Evolutionary conservation across 163 green algal genomes (phyloP).

Genomic region (Scenedesmus sp.): DNA sequence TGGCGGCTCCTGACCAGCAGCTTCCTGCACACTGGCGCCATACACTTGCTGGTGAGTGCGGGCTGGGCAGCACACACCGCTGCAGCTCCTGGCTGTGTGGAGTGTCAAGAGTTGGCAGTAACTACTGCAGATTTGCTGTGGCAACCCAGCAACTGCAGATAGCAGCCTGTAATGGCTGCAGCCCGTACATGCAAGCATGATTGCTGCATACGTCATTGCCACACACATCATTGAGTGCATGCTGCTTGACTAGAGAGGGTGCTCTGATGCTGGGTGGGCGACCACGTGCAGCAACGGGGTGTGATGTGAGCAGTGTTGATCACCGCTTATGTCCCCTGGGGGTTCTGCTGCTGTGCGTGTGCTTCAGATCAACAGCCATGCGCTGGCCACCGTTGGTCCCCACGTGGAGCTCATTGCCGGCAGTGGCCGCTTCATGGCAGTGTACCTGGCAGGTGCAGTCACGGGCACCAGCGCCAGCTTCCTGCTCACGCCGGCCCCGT

Average conservation of each 20-base stretch:
- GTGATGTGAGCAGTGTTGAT: neutral
- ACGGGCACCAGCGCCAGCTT: conserved; percentile 74
- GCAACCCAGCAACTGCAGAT: neutral
- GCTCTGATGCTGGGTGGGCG: too few species aligned
- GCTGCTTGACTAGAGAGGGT: too few species aligned
- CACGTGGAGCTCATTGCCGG: conserved; percentile 76
- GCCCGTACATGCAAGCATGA: neutral
- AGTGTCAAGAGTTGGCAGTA: too few species aligned
- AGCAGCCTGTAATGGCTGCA: neutral
- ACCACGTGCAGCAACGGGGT: neutral
- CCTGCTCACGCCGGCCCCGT: conserved; percentile 65
- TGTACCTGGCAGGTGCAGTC: conserved; percentile 80
- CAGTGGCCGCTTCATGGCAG: conserved; percentile 67
- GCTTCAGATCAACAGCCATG: conserved; percentile 79
- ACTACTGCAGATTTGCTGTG: neutral
- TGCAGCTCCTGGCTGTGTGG: too few species aligned
- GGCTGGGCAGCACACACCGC: neutral
- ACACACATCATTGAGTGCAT: neutral
- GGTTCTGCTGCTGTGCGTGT: neutral
- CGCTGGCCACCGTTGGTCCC: conserved; percentile 82
- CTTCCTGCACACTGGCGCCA: conserved; percentile 82
- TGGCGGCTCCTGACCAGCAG: conserved; percentile 85
- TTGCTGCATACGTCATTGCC: neutral
- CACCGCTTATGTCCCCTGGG: neutral
- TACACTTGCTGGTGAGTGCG: conserved; percentile 78